phyloP scores from a whole-genome alignment of 129 eudicot species.

The Solidago caesia region DNA sequence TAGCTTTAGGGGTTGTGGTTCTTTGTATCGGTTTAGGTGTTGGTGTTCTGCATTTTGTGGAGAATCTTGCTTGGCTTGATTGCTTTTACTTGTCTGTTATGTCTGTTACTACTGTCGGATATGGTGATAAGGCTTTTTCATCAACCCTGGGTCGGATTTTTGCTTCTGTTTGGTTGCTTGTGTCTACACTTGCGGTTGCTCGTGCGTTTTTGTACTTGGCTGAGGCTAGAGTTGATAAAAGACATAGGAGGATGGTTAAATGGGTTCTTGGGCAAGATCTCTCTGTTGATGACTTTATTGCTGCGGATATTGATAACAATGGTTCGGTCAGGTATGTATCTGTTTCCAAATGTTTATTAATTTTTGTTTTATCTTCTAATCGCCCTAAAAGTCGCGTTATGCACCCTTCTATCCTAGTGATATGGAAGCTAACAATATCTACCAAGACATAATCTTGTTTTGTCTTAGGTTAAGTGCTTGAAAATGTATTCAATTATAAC shows the following conservation, averaged over 20 bases:
- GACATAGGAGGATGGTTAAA: slow-evolving; percentile 62
- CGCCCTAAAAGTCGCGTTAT: neutral
- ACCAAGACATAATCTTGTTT: too few species aligned
- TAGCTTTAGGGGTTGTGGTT: slow-evolving; percentile 77
- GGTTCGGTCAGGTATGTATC: slow-evolving; percentile 64
- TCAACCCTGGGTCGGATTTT: slow-evolving; percentile 55
- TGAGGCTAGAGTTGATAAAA: slow-evolving; percentile 66
- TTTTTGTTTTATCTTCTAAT: neutral
- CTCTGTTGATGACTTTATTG: slow-evolving; percentile 63
- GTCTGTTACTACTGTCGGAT: slow-evolving; percentile 91
- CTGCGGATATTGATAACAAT: slow-evolving; percentile 66
- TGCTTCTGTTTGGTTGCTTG: slow-evolving; percentile 69
- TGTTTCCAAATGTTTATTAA: neutral
- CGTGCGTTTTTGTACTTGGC: slow-evolving; percentile 80
- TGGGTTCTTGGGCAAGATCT: slow-evolving; percentile 69
- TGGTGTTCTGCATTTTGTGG: slow-evolving; percentile 54
- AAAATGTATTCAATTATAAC: too few species aligned
- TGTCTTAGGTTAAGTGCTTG: too few species aligned
- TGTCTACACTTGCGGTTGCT: slow-evolving; percentile 77
- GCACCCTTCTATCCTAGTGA: neutral
- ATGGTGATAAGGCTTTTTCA: slow-evolving; percentile 63
- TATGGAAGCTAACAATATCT: neutral
- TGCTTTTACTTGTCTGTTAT: slow-evolving; percentile 64
- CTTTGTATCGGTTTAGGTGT: slow-evolving; percentile 65
- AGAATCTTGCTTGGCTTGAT: slow-evolving; percentile 63